A percentile compares a stretch with the other conserved stretches of the same genome.
These are phyloP conservation scores for Lactifluus pinguis DNA, from an alignment of 768 basidiomycete species.

Conservation along the genomic window DNA sequence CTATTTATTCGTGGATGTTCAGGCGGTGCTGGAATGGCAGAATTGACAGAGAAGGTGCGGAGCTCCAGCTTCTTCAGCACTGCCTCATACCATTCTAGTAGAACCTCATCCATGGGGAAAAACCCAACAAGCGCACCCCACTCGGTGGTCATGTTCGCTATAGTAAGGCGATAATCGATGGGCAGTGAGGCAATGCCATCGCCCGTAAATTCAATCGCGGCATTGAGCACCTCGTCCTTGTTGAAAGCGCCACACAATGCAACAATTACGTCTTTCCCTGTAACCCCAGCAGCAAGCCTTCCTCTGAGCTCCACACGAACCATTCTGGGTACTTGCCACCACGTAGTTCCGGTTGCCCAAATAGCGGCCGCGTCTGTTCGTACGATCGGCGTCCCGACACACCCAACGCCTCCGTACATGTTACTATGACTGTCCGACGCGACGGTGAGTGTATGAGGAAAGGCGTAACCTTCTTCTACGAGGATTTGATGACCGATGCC, in stretches of 20 bases:
- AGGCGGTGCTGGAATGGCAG: constrained; percentile 56
- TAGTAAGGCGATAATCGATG: constrained; percentile 91
- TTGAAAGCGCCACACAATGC: constrained; percentile 95
- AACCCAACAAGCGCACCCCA: constrained; percentile 97
- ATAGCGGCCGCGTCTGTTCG: constrained; percentile 91
- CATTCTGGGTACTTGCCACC: constrained; percentile 99
- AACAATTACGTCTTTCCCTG: constrained; percentile 97
- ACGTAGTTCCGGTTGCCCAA: constrained; percentile 97
- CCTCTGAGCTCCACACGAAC: constrained; percentile 90
- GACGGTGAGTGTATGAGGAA: constrained; percentile 91
- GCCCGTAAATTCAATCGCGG: constrained; percentile 93
- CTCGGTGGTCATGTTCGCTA: constrained; percentile 99
- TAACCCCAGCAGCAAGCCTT: constrained; percentile 76
- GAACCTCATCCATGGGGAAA: constrained; percentile 82
- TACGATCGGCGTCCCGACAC: constrained; percentile 95
- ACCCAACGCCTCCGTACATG: constrained; percentile 98
- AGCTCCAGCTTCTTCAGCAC: constrained; percentile 64
- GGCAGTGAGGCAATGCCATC: constrained; percentile 69
- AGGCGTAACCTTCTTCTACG: constrained; percentile 97
- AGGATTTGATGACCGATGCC: constrained; percentile 98
- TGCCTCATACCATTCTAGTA: constrained; percentile 80
- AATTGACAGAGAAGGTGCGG: constrained; percentile 55
- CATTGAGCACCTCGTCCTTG: constrained; percentile 92
- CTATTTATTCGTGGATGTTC: constrained; percentile 84
- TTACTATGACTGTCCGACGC: constrained; percentile 96